These are phyloP conservation scores for Tylopilus subfusipes DNA, from an alignment of 768 basidiomycete species.

Conservation along the genomic window DNA sequence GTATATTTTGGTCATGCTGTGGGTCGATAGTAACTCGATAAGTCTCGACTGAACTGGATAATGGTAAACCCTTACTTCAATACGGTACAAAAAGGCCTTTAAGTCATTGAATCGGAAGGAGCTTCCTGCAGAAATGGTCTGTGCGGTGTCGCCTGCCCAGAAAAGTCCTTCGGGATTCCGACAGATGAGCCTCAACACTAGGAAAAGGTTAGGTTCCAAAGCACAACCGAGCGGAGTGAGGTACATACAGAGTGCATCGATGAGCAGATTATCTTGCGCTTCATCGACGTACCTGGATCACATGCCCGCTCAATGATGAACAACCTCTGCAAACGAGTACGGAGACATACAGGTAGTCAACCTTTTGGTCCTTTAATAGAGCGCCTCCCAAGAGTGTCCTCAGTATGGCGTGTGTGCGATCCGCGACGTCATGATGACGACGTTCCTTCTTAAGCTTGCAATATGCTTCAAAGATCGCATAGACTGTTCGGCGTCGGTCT, in stretches of 20 bases:
- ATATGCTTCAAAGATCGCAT: slow-evolving; percentile 54
- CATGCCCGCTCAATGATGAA: not conserved
- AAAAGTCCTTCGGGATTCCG: slow-evolving; percentile 63
- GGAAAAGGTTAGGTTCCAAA: slow-evolving; percentile 4
- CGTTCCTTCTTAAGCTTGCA: slow-evolving; percentile 39
- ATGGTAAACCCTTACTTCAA: slow-evolving; percentile 44
- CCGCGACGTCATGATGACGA: slow-evolving; percentile 54
- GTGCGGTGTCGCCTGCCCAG: slow-evolving; percentile 80
- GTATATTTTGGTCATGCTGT: slow-evolving; percentile 23
- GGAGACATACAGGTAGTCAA: slow-evolving; percentile 53
- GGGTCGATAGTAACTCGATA: not conserved
- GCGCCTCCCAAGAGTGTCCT: slow-evolving; percentile 27
- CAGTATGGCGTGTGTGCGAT: slow-evolving; percentile 57
- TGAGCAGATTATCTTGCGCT: slow-evolving; percentile 66
- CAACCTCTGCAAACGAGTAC: not conserved
- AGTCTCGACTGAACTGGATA: not conserved
- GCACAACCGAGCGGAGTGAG: not conserved
- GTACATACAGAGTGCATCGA: slow-evolving; percentile 55
- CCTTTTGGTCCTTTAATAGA: slow-evolving; percentile 36
- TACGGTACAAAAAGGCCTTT: slow-evolving; percentile 60
- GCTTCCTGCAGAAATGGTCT: slow-evolving; percentile 71
- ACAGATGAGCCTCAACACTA: slow-evolving; percentile 64
- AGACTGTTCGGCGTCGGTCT: slow-evolving; percentile 44
- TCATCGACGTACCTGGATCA: slow-evolving; percentile 61
- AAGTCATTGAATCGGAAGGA: slow-evolving; percentile 70